Evolutionary conservation across 352 stramenopile species (phyloP), one percentile per base, ranked within the genome.

Genomic region (Thraustochytrium striatum): DNA sequence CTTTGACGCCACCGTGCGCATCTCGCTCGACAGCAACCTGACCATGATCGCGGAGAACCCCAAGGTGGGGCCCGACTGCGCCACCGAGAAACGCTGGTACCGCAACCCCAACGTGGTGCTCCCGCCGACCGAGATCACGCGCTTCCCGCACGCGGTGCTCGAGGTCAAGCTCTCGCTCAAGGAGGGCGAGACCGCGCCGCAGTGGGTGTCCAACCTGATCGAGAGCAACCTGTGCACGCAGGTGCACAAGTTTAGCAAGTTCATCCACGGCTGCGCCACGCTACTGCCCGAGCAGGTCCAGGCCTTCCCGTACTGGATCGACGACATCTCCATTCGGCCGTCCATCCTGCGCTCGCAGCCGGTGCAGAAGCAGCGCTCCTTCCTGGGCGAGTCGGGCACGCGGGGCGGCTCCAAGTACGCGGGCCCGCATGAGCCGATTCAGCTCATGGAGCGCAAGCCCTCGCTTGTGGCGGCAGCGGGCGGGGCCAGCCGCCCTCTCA

Each of bases 91-190:
- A 47, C 35, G 73, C 19, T 81, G 90, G 90, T 89, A 89, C 80
- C 85, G 90, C 50, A 88, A 94, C 80, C 87, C 87, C 2, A 81
- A 78, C 11, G 86, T 86, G 72, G 82, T 85, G 43, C 81, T 94
- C 19, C 82, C 86, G 8, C 79, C 82, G 5, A 91, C 87, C 57
- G 88, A 94, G 70, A 93, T 94, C 69, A 92, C 87, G 32, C 84
- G 89, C 16, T 95, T 95, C 78, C 90, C 90, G 28, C 90, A 94
- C 81, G 89, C 88, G 5, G 88, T 95, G 8, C 82, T 95, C 36
- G 90, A 95, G 83, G 88, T 95, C 32, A 95, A 95, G 83, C 79
- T 95, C n/a, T 88, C 92, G 62, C 65, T 95, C 11, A 89, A 88
- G 62, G 88, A 89, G 72, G 82, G 81, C 57, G 52, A 69, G 35